Evolutionary conservation across 2,329 filamentous ascomycete genomes (phyloP).

Genomic region (Corinectria fuckeliana): DNA sequence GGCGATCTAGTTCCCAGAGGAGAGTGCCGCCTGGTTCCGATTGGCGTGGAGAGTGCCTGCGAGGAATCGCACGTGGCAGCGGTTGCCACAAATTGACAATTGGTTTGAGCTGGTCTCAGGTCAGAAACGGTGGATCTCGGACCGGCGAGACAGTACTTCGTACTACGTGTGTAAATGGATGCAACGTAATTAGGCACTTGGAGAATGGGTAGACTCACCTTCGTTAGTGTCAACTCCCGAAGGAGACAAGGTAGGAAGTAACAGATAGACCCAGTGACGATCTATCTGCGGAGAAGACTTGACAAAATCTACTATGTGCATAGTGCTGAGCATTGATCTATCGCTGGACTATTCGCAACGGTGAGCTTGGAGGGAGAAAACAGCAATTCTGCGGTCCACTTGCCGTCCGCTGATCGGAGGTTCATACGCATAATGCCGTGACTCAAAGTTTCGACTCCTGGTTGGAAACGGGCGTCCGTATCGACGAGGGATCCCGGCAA

Average conservation of each 20-base stretch:
- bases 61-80: constrained; percentile 33
- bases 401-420: constrained; percentile 13
- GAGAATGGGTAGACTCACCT: not conserved
- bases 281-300: constrained; percentile 3
- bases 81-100: constrained; percentile 31
- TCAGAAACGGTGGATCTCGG: constrained; percentile 25
- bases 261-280: not conserved
- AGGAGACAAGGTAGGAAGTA: constrained; percentile 5
- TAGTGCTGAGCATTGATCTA: too few species aligned
- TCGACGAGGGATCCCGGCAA: constrained; percentile 20
- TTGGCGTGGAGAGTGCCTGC: constrained; percentile 24
- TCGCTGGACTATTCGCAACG: too few species aligned
- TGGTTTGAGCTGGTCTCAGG: constrained; percentile 37
- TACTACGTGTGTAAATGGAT: not conserved
- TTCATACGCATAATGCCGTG: constrained; percentile 15
- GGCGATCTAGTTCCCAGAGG: constrained; percentile 12
- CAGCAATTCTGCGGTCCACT: constrained; percentile 6
- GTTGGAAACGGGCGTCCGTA: constrained; percentile 9
- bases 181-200: not conserved
- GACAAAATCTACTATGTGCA: too few species aligned
- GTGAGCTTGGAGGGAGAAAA: constrained; percentile 14
- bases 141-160: too few species aligned
- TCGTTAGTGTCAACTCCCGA: not conserved
- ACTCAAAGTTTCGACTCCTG: constrained; percentile 9
- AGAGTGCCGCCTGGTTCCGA: constrained; percentile 22